A percentile compares a stretch with the other conserved stretches of the same genome.
phyloP scores from a whole-genome alignment of 2,329 filamentous ascomycete species.

The Fusarium irregulare region DNA sequence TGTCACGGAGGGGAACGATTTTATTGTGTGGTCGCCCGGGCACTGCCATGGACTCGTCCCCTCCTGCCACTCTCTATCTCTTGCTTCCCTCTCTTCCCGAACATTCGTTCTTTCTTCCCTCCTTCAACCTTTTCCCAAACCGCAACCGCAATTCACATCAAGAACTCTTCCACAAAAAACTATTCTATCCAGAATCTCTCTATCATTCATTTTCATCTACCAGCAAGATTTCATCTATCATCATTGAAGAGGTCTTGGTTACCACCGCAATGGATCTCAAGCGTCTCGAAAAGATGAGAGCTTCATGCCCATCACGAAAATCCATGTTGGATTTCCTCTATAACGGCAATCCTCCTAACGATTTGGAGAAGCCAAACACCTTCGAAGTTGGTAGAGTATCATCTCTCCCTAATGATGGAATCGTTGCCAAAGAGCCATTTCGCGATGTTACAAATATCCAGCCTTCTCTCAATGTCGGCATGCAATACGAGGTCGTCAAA shows the following conservation, averaged over 20 bases:
- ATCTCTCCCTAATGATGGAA: not conserved
- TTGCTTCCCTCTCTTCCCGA: not conserved
- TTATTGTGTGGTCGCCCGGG: not conserved
- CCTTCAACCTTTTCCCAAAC: not conserved
- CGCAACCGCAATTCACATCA: not conserved
- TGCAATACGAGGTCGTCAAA: not conserved
- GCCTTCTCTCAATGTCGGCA: not conserved
- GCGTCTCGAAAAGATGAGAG: conserved; percentile 3
- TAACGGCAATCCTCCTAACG: not conserved
- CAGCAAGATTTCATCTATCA: not conserved
- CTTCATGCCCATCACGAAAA: conserved; percentile 2
- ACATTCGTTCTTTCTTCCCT: not conserved
- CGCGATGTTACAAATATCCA: not conserved
- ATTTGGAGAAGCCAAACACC: not conserved
- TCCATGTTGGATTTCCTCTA: conserved; percentile 12
- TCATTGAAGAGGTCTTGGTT: not conserved
- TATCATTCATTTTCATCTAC: not conserved
- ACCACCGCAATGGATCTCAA: conserved; percentile 4
- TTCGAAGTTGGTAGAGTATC: not conserved
- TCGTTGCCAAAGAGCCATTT: not conserved
- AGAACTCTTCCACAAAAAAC: not conserved
- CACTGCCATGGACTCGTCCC: not conserved
- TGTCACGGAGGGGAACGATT: not conserved
- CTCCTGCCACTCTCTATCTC: not conserved
- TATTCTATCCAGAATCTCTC: not conserved